Percentiles rank a stretch among this genome's conserved stretches.
phyloP scores from a whole-genome alignment of 257 asterid species.

The Rubia yunnanensis region DNA sequence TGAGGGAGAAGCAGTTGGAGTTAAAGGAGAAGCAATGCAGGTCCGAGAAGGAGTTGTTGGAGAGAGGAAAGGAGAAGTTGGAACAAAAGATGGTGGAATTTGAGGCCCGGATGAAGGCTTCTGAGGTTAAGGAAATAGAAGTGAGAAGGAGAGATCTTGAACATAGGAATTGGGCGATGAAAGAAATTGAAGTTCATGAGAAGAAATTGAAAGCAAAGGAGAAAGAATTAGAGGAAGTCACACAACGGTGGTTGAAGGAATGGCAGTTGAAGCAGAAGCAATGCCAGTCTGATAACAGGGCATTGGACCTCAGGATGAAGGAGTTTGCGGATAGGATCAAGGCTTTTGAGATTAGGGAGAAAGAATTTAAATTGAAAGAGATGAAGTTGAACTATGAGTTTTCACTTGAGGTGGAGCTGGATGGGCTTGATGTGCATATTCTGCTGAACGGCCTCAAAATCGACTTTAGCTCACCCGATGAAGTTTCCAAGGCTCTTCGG shows the following conservation, averaged over 20 bases:
- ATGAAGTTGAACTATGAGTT: background rate
- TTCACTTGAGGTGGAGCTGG: slow-evolving; percentile 29
- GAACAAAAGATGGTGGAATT: background rate
- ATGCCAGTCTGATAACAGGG: background rate
- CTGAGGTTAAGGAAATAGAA: slow-evolving; percentile 6
- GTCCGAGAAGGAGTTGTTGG: background rate
- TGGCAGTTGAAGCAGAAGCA: slow-evolving; percentile 19
- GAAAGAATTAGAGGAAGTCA: slow-evolving; percentile 10
- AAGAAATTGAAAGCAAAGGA: background rate
- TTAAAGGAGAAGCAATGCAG: slow-evolving; percentile 18
- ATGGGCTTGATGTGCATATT: slow-evolving; percentile 39
- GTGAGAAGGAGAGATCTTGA: slow-evolving; percentile 22
- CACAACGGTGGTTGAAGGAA: slow-evolving; percentile 19
- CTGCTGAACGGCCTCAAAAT: slow-evolving; percentile 33
- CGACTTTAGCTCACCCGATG: slow-evolving; percentile 32
- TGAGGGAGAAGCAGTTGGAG: slow-evolving; percentile 27
- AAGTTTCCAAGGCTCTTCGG: slow-evolving; percentile 26
- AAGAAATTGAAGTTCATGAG: background rate
- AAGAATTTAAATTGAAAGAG: slow-evolving; percentile 17
- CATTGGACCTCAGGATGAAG: background rate
- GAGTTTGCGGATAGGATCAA: slow-evolving; percentile 14
- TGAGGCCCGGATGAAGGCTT: background rate
- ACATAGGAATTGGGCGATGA: slow-evolving; percentile 9
- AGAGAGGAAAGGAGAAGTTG: background rate
- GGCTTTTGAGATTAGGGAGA: slow-evolving; percentile 21